A percentile compares a stretch with the other conserved stretches of the same genome.
These are phyloP conservation scores for Fusarium sp. DNA, from an alignment of 2,329 filamentous ascomycete species.

Conservation along the genomic window DNA sequence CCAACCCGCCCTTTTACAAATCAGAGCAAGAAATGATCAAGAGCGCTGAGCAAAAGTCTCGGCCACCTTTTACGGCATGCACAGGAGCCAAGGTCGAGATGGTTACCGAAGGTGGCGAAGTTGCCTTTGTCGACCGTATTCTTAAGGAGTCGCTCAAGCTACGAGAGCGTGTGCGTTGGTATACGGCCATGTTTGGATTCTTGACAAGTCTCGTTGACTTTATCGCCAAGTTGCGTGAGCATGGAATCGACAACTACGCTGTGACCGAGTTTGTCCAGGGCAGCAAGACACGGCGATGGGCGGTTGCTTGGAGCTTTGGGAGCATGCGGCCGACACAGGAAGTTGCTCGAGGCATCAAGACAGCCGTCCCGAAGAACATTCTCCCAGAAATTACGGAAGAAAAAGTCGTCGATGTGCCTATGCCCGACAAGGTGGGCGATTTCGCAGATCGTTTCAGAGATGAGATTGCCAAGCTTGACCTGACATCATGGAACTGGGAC, in stretches of 20 bases:
- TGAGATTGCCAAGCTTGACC: conserved; percentile 66
- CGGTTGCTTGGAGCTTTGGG: conserved; percentile 86
- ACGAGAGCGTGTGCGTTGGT: conserved; percentile 79
- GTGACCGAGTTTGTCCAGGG: conserved; percentile 85
- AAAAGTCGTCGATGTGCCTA: conserved; percentile 60
- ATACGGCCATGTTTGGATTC: conserved; percentile 91
- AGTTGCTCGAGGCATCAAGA: conserved; percentile 59
- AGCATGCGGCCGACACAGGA: conserved; percentile 70
- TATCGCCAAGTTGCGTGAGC: conserved; percentile 68
- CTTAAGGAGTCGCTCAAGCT: conserved; percentile 75
- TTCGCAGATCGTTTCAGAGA: conserved; percentile 53
- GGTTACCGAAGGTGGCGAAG: conserved; percentile 83
- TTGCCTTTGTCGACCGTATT: conserved; percentile 78
- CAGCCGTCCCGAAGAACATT: conserved; percentile 54
- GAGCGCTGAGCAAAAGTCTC: conserved; percentile 74
- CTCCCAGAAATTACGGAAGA: conserved; percentile 58
- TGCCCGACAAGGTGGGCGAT: conserved; percentile 53
- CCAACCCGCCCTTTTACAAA: conserved; percentile 95
- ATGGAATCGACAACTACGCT: conserved; percentile 80
- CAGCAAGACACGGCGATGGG: conserved; percentile 85
- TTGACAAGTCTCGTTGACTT: conserved; percentile 73
- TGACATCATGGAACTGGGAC: conserved; percentile 75
- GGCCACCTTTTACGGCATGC: conserved; percentile 76
- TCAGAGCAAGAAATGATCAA: conserved; percentile 75
- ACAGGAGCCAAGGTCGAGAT: conserved; percentile 88